phyloP scores from a whole-genome alignment of 805 yeast genomes.

The Gaillardinia entomophila region DNA sequence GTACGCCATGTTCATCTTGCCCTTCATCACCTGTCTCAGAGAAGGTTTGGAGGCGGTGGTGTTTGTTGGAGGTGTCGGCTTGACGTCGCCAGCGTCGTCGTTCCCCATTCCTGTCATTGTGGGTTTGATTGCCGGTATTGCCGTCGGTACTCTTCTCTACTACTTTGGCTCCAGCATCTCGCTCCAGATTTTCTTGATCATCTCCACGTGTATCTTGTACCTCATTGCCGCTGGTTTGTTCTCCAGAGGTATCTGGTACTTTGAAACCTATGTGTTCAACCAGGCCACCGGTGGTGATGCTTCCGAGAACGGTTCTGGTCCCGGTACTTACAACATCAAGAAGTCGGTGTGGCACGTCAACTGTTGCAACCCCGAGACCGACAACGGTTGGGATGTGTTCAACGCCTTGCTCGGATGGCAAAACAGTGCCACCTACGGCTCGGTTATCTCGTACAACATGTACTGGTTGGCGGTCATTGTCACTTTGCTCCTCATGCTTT shows the following conservation, averaged over 20 bases:
- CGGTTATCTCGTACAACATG: slow-evolving; percentile 19
- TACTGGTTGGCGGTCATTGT: slow-evolving; percentile 17
- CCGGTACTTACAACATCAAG: slow-evolving; percentile 19
- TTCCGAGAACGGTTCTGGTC: slow-evolving; percentile 19
- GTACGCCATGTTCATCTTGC: slow-evolving; percentile 84
- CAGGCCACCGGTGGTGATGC: slow-evolving; percentile 19
- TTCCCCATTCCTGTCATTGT: slow-evolving; percentile 19
- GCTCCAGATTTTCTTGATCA: slow-evolving; percentile 17
- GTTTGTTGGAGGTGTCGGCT: slow-evolving; percentile 42
- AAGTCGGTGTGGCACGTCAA: slow-evolving; percentile 21
- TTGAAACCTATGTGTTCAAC: slow-evolving; percentile 11
- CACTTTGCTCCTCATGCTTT: slow-evolving; percentile 12
- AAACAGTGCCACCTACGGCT: slow-evolving; percentile 20
- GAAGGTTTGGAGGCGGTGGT: slow-evolving; percentile 72
- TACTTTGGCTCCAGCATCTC: slow-evolving; percentile 17
- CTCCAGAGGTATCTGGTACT: slow-evolving; percentile 19
- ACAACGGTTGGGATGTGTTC: slow-evolving; percentile 21
- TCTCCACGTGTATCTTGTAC: slow-evolving; percentile 20
- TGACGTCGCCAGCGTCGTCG: slow-evolving; percentile 38
- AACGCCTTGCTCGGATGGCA: slow-evolving; percentile 24
- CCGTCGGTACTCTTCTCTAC: slow-evolving; percentile 15
- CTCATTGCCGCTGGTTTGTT: slow-evolving; percentile 20
- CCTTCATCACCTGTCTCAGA: slow-evolving; percentile 86
- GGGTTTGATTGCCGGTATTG: slow-evolving; percentile 17
- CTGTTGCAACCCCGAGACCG: slow-evolving; percentile 21